These are phyloP conservation scores for Micractinium sp. DNA, from an alignment of 139 green algal genomes.

Conservation along the genomic window DNA sequence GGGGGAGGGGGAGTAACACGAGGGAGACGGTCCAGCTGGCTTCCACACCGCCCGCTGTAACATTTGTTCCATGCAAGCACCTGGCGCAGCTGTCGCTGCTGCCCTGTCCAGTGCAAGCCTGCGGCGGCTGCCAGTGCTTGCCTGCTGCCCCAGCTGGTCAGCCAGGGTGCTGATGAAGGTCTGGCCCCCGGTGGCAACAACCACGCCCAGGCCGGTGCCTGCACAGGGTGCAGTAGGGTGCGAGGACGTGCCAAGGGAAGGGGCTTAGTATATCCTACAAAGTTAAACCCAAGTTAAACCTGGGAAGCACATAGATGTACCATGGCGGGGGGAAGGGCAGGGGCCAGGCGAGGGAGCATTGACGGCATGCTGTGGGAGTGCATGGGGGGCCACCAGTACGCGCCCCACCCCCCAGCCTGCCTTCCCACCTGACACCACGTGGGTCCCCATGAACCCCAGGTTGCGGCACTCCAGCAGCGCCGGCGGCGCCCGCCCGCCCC, in stretches of 20 bases:
- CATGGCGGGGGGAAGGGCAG: neutral
- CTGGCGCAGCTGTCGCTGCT: neutral
- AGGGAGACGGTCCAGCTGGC: too few relatives aligned
- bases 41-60: too few relatives aligned
- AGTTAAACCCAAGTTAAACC: too few relatives aligned
- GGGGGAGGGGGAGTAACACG: too few relatives aligned
- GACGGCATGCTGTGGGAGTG: too few relatives aligned
- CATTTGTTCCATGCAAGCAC: too few relatives aligned
- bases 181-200: slow-evolving; percentile 9
- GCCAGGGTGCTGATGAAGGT: slow-evolving; percentile 26
- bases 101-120: too few relatives aligned
- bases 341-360: too few relatives aligned
- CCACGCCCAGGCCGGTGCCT: slow-evolving; percentile 29
- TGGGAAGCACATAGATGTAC: too few relatives aligned
- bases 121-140: neutral
- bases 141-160: neutral
- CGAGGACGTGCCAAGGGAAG: too few relatives aligned
- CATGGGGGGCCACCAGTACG: neutral
- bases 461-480: slow-evolving; percentile 24
- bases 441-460: slow-evolving; percentile 28
- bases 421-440: slow-evolving; percentile 31
- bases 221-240: neutral
- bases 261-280: too few relatives aligned
- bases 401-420: too few relatives aligned
- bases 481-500: neutral